A percentile compares a stretch with the other conserved stretches of the same genome.
These are phyloP conservation scores for Xerocomellus dryophilus DNA, from an alignment of 768 basidiomycete species.

Conservation along the genomic window DNA sequence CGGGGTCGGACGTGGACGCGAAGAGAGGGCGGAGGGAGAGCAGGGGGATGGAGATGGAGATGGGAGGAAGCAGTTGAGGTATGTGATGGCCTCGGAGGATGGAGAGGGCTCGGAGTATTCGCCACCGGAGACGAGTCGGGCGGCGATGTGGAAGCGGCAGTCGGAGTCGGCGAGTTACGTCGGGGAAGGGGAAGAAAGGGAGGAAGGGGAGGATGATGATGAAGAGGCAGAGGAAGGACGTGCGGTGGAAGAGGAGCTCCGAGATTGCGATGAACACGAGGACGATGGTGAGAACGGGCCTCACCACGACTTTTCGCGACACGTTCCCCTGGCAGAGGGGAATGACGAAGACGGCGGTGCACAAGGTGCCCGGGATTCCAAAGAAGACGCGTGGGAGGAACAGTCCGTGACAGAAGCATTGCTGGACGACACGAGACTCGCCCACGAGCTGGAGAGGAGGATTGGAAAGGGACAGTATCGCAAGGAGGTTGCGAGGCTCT, in stretches of 20 bases:
- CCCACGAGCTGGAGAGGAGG: constrained; percentile 12
- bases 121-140: constrained; percentile 29
- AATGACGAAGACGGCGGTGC: not conserved
- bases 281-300: not conserved
- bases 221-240: constrained; percentile 14
- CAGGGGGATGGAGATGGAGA: too few species aligned
- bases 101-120: constrained; percentile 22
- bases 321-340: not conserved
- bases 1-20: not conserved
- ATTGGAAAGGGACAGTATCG: constrained; percentile 17
- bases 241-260: constrained; percentile 11
- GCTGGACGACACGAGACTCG: not conserved
- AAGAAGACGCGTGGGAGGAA: not conserved
- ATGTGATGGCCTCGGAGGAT: constrained; percentile 12
- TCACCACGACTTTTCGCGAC: constrained; percentile 13
- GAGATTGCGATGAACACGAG: not conserved
- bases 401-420: not conserved
- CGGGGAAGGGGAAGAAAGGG: not conserved
- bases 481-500: constrained; percentile 9
- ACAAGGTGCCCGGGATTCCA: too few species aligned
- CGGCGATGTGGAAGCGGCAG: constrained; percentile 26
- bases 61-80: constrained; percentile 1
- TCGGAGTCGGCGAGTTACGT: not conserved
- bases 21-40: not conserved
- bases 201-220: too few species aligned